Evolutionary conservation across 495 filamentous ascomycete genomes (phyloP), one percentile per base, ranked within the genome.

Genomic region (Talaromyces liani): DNA sequence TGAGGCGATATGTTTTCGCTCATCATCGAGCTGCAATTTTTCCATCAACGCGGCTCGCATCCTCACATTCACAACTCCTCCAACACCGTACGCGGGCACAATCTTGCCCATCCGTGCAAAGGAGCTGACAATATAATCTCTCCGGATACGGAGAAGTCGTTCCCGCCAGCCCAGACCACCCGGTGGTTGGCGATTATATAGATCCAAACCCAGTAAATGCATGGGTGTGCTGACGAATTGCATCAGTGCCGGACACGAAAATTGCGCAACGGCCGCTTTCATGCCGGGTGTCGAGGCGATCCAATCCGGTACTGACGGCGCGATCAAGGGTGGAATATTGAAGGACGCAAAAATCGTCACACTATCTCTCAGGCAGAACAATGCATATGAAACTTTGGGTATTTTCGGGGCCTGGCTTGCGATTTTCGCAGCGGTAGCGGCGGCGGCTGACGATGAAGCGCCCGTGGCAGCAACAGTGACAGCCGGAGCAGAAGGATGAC

Each of bases 331-430:
- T 0, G 93, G 93, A 27, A 97, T 80, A 72, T 97, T 97, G 82
- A 98, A 98, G 45, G 87, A 91, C 25, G 89, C 92, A 75, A 96
- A 96, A 73, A 98, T 91, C 20, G 93, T 97, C 64, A 96, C 75
- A 72, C 88, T 91, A 76, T 98, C 93, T 66, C 94, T 85, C 60
- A 86, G 69, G 9, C 90, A 86, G 80, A 97, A 98, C 63, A 97
- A 84, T 0, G 79, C 68, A 75, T 92, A 96, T 33, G 88, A 89
- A 12, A 74, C 65, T 62, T 70, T 70, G 3, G 81, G 81, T 7
- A 84, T 72, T 51, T 74, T 67, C 16, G 69, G 69, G 8, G 72
- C 24, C 27, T 41, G 36, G n/a, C 45, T 65, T 45, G 36, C 39
- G n/a, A 41, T 24, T 47, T 25, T 65, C 14, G 51, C 61, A 9